These are phyloP conservation scores for Cladosporium colombiae DNA, from an alignment of 2,329 filamentous ascomycete species.

Conservation along the genomic window DNA sequence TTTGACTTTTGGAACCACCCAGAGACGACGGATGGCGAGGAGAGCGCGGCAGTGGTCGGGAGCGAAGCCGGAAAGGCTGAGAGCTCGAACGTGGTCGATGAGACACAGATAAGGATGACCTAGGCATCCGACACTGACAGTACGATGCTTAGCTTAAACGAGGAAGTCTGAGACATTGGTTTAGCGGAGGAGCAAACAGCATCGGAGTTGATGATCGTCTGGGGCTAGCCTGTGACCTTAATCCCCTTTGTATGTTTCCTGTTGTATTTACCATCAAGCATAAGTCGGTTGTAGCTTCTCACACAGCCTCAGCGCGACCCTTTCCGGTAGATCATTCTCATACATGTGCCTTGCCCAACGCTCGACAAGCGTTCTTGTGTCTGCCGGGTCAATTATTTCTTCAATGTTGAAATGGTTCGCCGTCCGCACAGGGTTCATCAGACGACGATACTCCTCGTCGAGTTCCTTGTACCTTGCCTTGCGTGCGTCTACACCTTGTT, in stretches of 20 bases:
- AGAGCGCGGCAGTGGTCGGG: neutral
- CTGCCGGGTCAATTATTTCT: constrained; percentile 65
- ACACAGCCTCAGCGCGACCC: constrained; percentile 46
- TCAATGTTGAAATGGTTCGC: constrained; percentile 65
- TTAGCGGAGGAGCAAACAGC: too few species aligned
- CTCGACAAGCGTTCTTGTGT: constrained; percentile 57
- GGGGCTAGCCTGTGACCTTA: too few species aligned
- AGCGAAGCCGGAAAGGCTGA: neutral
- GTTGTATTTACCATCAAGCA: neutral
- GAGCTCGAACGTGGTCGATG: neutral
- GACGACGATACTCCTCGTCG: constrained; percentile 59
- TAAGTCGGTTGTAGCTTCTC: constrained; percentile 32
- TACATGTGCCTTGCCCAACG: constrained; percentile 61
- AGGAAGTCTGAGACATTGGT: too few species aligned
- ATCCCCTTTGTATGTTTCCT: too few species aligned
- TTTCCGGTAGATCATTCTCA: constrained; percentile 52
- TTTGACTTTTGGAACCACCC: constrained; percentile 19
- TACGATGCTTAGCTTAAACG: too few species aligned
- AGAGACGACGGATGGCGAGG: neutral
- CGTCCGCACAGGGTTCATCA: constrained; percentile 66
- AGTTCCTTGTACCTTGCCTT: constrained; percentile 57
- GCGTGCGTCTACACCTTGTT: constrained; percentile 50
- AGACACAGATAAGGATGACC: neutral
- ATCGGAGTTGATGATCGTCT: too few species aligned
- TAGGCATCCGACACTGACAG: neutral